phyloP scores from a whole-genome alignment of 495 filamentous ascomycete genomes.

The Hypoxylon fuscum region DNA sequence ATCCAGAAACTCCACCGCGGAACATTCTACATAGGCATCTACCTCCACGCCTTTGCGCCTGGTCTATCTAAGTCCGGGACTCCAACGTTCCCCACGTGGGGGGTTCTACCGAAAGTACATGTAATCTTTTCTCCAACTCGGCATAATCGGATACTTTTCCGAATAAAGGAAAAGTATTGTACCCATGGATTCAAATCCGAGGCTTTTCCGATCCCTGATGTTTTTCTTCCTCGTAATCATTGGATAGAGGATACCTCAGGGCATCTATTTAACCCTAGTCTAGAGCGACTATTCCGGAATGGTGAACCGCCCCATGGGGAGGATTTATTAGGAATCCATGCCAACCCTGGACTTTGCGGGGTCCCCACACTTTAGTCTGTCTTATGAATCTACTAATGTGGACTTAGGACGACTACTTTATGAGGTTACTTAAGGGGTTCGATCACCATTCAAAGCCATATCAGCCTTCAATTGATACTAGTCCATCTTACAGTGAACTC shows the following conservation, averaged over 20 bases:
- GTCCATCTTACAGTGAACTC: not conserved
- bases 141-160: too few relatives aligned
- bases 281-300: too few relatives aligned
- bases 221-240: too few relatives aligned
- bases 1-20: not conserved
- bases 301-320: constrained; percentile 10
- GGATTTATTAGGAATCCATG: constrained; percentile 6
- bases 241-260: too few relatives aligned
- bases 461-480: not conserved
- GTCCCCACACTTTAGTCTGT: not conserved
- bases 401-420: not conserved
- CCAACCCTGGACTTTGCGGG: constrained; percentile 5
- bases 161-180: too few relatives aligned
- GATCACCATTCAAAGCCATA: not conserved
- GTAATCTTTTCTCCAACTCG: too few relatives aligned
- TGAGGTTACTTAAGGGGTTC: constrained; percentile 4
- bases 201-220: too few relatives aligned
- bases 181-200: too few relatives aligned
- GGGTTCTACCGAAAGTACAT: too few relatives aligned
- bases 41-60: not conserved
- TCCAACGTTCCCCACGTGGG: not conserved
- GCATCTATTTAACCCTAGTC: too few relatives aligned
- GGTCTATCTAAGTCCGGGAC: not conserved
- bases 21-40: not conserved
- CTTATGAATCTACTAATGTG: not conserved